These are phyloP conservation scores for Candida methanosorbosa DNA, from an alignment of 805 yeast species.

Conservation along the genomic window DNA sequence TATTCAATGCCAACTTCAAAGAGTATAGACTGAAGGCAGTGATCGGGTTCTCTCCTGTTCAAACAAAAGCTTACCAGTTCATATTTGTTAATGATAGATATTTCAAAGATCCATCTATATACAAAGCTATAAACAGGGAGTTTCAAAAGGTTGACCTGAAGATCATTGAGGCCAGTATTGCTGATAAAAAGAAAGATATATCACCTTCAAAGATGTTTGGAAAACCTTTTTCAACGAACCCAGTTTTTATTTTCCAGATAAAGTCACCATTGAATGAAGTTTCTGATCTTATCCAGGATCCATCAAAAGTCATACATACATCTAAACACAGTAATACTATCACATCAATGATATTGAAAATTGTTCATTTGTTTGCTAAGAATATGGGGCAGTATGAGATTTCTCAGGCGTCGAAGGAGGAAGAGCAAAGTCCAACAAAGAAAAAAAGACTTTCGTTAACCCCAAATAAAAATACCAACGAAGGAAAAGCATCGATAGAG, in stretches of 20 bases:
- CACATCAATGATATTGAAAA: slow-evolving; percentile 23
- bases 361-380: too few relatives aligned
- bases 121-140: slow-evolving; percentile 13
- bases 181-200: slow-evolving; percentile 10
- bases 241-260: slow-evolving; percentile 29
- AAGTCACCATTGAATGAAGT: slow-evolving; percentile 4
- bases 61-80: slow-evolving; percentile 32
- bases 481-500: too few relatives aligned
- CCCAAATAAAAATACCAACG: too few relatives aligned
- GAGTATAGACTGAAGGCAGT: slow-evolving; percentile 26
- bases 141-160: slow-evolving; percentile 11
- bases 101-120: slow-evolving; percentile 14
- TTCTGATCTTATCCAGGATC: slow-evolving; percentile 33
- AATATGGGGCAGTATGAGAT: too few relatives aligned
- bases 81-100: slow-evolving; percentile 35
- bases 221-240: slow-evolving; percentile 26
- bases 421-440: slow-evolving; percentile 1
- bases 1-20: slow-evolving; percentile 17
- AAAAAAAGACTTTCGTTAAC: neutral
- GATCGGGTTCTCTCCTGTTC: slow-evolving; percentile 28
- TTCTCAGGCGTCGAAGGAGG: too few relatives aligned
- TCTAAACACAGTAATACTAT: slow-evolving; percentile 20
- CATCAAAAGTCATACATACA: slow-evolving; percentile 23
- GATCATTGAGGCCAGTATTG: too few relatives aligned
- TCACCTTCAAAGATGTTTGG: slow-evolving; percentile 19